Evolutionary conservation across 2,329 filamentous ascomycete genomes (phyloP).

Genomic region (Botrytis paeoniae): DNA sequence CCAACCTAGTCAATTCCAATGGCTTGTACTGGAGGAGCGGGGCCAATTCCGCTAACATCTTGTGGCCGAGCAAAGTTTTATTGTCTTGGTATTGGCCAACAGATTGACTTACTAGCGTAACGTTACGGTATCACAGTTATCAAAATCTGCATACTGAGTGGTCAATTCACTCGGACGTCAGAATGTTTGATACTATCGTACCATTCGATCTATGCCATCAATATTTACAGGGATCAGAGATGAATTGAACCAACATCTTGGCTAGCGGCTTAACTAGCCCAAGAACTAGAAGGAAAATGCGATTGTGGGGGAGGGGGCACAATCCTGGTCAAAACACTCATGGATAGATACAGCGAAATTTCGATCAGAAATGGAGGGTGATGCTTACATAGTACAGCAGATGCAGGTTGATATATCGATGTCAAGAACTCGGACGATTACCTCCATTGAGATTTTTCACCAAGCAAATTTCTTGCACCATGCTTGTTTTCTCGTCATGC

Average conservation of each 20-base stretch:
- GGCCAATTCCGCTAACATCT: conserved; percentile 3
- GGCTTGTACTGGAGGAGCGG: background rate
- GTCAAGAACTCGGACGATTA: background rate
- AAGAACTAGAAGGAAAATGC: background rate
- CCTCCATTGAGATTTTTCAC: background rate
- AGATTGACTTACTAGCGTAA: background rate
- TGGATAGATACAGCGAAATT: background rate
- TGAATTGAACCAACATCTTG: background rate
- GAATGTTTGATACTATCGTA: background rate
- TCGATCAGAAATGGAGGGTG: background rate
- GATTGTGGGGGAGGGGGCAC: background rate
- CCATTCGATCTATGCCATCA: background rate
- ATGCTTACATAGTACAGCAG: conserved; percentile 14
- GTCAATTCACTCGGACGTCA: background rate
- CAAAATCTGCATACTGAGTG: background rate
- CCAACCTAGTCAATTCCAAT: background rate
- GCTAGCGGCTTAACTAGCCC: background rate
- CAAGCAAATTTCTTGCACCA: background rate
- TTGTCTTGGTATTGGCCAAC: background rate
- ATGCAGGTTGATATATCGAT: conserved; percentile 4
- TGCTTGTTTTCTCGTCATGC: background rate
- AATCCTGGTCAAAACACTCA: background rate
- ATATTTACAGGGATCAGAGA: background rate
- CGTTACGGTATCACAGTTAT: background rate
- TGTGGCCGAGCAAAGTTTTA: background rate